Percentiles rank a stretch among this genome's conserved stretches.
Conservation (phyloP, 257 asterid species). For the Solanum dulcamara region DNA sequence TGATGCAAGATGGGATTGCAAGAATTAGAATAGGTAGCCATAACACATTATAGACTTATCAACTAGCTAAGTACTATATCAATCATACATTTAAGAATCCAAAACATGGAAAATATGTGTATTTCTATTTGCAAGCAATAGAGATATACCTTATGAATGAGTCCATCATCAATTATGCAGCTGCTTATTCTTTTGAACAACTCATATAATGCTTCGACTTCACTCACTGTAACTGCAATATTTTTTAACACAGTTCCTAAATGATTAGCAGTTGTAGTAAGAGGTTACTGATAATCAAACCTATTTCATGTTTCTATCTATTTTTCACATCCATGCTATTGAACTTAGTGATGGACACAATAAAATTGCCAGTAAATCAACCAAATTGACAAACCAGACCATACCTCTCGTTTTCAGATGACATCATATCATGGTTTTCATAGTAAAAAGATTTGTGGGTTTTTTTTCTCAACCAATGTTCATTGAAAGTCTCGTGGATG, state of each 20-base stretch:
- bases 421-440: neutral
- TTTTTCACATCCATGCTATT: neutral
- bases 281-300: neutral
- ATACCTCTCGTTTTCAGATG: neutral
- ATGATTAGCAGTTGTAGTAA: neutral
- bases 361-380: neutral
- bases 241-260: neutral
- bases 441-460: neutral
- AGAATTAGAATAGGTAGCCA: neutral
- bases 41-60: neutral
- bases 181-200: constrained; percentile 12
- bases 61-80: neutral
- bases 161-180: constrained; percentile 13
- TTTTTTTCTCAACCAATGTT: neutral
- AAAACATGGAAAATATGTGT: neutral
- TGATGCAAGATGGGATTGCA: neutral
- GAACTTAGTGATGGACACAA: neutral
- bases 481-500: neutral
- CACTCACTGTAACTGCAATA: constrained; percentile 20
- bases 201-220: constrained; percentile 16
- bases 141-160: constrained; percentile 9
- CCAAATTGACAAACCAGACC: neutral
- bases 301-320: neutral
- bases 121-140: neutral
- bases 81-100: neutral